phyloP scores from a whole-genome alignment of 495 filamentous ascomycete genomes.

The Aspergillus hancockii region DNA sequence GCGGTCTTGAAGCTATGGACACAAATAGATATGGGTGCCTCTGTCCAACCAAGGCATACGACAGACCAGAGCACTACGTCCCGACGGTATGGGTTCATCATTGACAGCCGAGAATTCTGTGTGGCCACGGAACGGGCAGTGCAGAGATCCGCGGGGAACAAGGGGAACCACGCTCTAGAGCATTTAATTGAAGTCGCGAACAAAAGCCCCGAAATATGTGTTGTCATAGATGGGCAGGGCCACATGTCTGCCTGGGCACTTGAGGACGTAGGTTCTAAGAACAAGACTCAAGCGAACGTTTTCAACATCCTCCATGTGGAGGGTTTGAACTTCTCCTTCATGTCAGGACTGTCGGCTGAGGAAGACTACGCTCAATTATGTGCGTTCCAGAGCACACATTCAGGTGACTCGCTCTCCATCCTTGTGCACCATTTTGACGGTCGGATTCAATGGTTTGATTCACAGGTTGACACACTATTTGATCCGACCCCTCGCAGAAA shows the following conservation, averaged over 20 bases:
- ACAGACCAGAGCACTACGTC: constrained; percentile 28
- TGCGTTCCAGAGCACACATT: constrained; percentile 64
- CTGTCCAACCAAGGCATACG: constrained; percentile 63
- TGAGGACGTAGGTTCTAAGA: constrained; percentile 82
- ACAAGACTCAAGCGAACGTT: constrained; percentile 64
- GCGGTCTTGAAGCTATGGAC: constrained; percentile 79
- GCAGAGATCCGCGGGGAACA: constrained; percentile 57
- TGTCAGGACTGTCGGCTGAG: constrained; percentile 39
- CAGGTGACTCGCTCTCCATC: constrained; percentile 66
- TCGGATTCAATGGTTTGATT: constrained; percentile 76
- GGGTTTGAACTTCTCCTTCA: constrained; percentile 66
- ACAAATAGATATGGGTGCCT: constrained; percentile 72
- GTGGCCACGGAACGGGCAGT: constrained; percentile 76
- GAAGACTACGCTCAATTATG: constrained; percentile 70
- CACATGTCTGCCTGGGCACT: constrained; percentile 94
- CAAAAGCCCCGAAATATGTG: constrained; percentile 80
- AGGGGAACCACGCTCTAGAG: constrained; percentile 69
- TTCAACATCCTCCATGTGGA: constrained; percentile 89
- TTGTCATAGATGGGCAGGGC: constrained; percentile 80
- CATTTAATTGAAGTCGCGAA: constrained; percentile 88
- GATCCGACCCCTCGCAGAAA: constrained; percentile 70
- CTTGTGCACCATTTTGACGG: constrained; percentile 88
- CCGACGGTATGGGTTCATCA: constrained; percentile 74
- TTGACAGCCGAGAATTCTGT: constrained; percentile 81
- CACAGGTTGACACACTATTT: constrained; percentile 75